These are phyloP conservation scores for Chrysanthemum makinoi DNA, from an alignment of 129 eudicot species.

Conservation along the genomic window DNA sequence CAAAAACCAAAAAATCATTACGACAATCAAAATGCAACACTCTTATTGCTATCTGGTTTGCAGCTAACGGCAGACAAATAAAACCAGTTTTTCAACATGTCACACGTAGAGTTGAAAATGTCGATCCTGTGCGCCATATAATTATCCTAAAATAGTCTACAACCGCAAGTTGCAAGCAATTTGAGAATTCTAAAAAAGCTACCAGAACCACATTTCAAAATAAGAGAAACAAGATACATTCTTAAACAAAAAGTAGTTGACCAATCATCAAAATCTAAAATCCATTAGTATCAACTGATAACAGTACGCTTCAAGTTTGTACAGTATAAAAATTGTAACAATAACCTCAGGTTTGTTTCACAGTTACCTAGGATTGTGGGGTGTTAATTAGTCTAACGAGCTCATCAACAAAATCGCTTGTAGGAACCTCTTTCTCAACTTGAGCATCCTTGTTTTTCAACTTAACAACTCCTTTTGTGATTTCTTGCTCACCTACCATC, in stretches of 20 bases:
- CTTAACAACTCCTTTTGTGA: slow-evolving; percentile 48
- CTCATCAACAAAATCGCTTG: slow-evolving; percentile 55
- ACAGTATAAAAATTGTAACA: neutral
- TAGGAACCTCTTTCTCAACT: slow-evolving; percentile 45
- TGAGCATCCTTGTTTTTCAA: slow-evolving; percentile 50
- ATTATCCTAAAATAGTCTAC: too few species aligned
- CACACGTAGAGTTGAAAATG: too few species aligned
- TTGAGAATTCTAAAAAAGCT: too few species aligned
- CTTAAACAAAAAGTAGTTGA: neutral
- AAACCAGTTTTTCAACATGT: too few species aligned
- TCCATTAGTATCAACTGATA: neutral
- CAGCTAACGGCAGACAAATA: too few species aligned
- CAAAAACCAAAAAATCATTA: too few species aligned
- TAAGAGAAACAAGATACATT: too few species aligned
- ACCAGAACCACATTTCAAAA: too few species aligned
- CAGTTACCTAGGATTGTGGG: neutral
- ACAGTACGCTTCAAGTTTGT: neutral
- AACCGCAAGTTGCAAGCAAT: too few species aligned
- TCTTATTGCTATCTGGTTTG: too few species aligned
- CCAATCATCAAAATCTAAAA: neutral
- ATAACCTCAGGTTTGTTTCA: neutral
- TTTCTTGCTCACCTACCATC: slow-evolving; percentile 63
- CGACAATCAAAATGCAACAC: too few species aligned
- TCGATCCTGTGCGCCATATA: too few species aligned
- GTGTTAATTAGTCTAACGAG: slow-evolving; percentile 40